Base-by-base conservation (phyloP, 352 stramenopile genomes). In the Plasmopara halstedii region DNA sequence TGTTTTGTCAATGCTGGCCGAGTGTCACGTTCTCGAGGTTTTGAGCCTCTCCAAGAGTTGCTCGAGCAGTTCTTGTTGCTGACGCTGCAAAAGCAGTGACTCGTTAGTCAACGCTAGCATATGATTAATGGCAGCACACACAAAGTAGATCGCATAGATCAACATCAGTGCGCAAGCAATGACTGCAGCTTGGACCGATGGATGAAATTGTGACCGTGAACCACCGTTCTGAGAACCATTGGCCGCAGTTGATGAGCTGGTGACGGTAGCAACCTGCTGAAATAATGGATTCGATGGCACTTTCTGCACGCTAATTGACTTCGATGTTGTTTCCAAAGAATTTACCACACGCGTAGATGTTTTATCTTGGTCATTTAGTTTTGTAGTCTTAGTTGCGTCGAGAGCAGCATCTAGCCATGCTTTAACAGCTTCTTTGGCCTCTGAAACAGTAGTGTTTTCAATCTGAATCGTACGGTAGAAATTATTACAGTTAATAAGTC, bases 361-460 rank as follows among this genome's bases (percentile, higher is more conserved):
- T 7, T n/a, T 14, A 50, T 6, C 27, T 31, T 17, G n/a, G 25
- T 21, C 35, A 34, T 3, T 46, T 29, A 43, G 13, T 17, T 35
- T 2, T 13, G 31, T 14, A 11, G 48, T 21, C 22, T 62, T 59
- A 19, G 46, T 50, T 23, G 57, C 38, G 36, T 53, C 52, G 17
- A 73, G 48, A 23, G 80, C 80, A 47, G 80, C 67, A 32, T 39
- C 50, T 4, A 87, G 34, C 53, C 79, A 80, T 14, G 54, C 35
- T 63, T 72, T 70, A 10, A 67, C 50, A 11, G 44, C 60, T 11
- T 91, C 80, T 35, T 85, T 83, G 0, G 68, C 62, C 53, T 93
- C 82, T 0, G 79, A 75, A 18, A 85, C 64, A 7, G 75, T 74
- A n/a, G 82, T 77, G 19, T 69, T 72, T 40, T 93, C 82, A 56